Base-by-base conservation (phyloP, 768 basidiomycete species). In the Termitomyces sp. region DNA sequence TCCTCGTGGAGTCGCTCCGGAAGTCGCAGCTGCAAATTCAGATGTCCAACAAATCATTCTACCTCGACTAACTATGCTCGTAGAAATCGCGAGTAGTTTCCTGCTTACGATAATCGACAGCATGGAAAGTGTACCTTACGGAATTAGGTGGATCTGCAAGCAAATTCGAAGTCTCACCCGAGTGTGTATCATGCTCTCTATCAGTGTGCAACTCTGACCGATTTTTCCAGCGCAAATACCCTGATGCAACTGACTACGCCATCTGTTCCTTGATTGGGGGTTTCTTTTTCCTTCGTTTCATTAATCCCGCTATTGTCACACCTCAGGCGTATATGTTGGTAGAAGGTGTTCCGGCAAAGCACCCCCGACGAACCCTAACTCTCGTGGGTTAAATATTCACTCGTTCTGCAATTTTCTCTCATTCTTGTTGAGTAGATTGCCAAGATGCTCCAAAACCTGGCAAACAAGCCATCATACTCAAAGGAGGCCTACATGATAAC, bases 291-390 rank as follows among this genome's bases (percentile, higher is more conserved):
- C 86, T 99, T 60, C 91, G 97, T 20, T 99, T 99, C 76, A 98
- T 99, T 77, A 99, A 99, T 66, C 97, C 97, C 2, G 97, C 97
- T 2, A 93, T 99, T 56, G 97, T 99, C 60, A 99, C 97, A 0
- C 97, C 97, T 0, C 97, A 99, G 70, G 97, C 97, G 32, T 99
- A 98, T 72, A 99, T 99, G 97, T 83, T 99, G 50, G 97, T 99
- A 30, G 95, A 98, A 69, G 92, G 91, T 51, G 92, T 96, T 14
- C 97, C 97, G 1, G 96, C 97, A 10, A 98, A 98, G 72, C 96
- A 98, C 70, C 97, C 97, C 28, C 81, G 97, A 52, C 85, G 97
- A 66, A 99, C 97, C 10, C 77, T 99, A 68, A 99, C 97, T 12
- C 78, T 99, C 70, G 81, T 81, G 65, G 58, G 59, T 57, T 76